Conservation (phyloP, 2,329 filamentous ascomycete genomes). For the Boeremia exigua region DNA sequence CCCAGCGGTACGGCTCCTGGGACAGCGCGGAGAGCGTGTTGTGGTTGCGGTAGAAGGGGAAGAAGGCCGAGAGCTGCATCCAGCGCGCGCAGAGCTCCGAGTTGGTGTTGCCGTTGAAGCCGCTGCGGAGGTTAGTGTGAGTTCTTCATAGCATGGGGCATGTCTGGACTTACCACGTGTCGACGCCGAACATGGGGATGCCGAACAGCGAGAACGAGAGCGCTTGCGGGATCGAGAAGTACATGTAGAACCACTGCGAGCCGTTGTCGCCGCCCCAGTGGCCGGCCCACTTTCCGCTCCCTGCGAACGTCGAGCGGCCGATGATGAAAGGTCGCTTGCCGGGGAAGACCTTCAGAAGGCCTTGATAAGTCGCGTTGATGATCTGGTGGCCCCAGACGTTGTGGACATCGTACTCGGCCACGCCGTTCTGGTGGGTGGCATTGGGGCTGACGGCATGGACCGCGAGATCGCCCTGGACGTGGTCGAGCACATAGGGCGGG, state of each 20-base stretch:
- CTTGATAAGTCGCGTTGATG: slow-evolving; percentile 76
- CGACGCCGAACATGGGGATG: slow-evolving; percentile 74
- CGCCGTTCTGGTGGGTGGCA: slow-evolving; percentile 75
- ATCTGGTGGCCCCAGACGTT: slow-evolving; percentile 74
- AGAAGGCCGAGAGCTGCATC: slow-evolving; percentile 77
- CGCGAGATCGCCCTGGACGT: slow-evolving; percentile 74
- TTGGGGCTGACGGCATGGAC: slow-evolving; percentile 78
- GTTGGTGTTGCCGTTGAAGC: slow-evolving; percentile 71
- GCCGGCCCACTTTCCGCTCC: slow-evolving; percentile 75
- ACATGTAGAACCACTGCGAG: slow-evolving; percentile 75
- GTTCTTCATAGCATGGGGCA: no score
- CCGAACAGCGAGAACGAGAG: slow-evolving; percentile 76
- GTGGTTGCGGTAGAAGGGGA: slow-evolving; percentile 81
- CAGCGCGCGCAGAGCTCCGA: slow-evolving; percentile 75
- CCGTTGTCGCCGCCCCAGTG: slow-evolving; percentile 81
- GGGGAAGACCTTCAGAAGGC: slow-evolving; percentile 68
- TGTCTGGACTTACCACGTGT: slow-evolving; percentile 57
- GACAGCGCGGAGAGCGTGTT: slow-evolving; percentile 65
- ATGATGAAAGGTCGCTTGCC: slow-evolving; percentile 82
- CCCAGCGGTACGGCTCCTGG: slow-evolving; percentile 77
- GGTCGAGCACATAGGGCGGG: slow-evolving; percentile 78
- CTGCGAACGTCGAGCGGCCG: slow-evolving; percentile 79
- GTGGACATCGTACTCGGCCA: slow-evolving; percentile 81
- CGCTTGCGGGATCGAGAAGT: slow-evolving; percentile 77
- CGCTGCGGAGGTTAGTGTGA: slow-evolving; percentile 37